Percentiles rank a stretch among this genome's conserved stretches.
These are phyloP conservation scores for Botrytis porri DNA, from an alignment of 2,329 filamentous ascomycete species.

Conservation along the genomic window DNA sequence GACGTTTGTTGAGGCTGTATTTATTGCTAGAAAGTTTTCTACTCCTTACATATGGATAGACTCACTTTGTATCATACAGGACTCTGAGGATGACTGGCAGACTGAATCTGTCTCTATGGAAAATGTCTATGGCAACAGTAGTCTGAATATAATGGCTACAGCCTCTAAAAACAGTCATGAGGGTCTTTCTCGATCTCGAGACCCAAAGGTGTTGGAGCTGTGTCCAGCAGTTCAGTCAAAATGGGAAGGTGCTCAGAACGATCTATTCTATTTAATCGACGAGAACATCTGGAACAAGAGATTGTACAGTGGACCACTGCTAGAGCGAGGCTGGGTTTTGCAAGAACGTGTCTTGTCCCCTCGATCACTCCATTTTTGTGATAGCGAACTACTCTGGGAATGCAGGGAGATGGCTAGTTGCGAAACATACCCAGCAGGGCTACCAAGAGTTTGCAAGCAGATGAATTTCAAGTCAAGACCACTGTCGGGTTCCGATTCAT, in stretches of 20 bases:
- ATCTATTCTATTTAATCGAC: not conserved
- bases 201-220: not conserved
- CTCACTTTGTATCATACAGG: slow-evolving; percentile 13
- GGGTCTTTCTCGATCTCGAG: not conserved
- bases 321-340: slow-evolving; percentile 25
- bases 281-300: accelerated
- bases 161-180: not conserved
- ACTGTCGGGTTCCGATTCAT: too few species aligned
- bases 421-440: not conserved
- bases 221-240: not conserved
- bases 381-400: slow-evolving; percentile 20
- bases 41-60: slow-evolving; percentile 5
- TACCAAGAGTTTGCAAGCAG: not conserved
- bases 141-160: not conserved
- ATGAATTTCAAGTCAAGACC: not conserved
- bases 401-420: not conserved
- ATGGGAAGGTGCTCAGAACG: not conserved
- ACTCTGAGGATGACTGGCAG: slow-evolving; percentile 15
- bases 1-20: not conserved
- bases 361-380: slow-evolving; percentile 22
- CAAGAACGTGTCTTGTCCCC: slow-evolving; percentile 27
- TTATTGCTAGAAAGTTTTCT: not conserved
- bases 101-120: slow-evolving; percentile 2
- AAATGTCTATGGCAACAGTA: slow-evolving; percentile 6
- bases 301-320: not conserved